Evolutionary conservation across 2,329 filamentous ascomycete species (phyloP).

Genomic region (Thelonectria discophora): DNA sequence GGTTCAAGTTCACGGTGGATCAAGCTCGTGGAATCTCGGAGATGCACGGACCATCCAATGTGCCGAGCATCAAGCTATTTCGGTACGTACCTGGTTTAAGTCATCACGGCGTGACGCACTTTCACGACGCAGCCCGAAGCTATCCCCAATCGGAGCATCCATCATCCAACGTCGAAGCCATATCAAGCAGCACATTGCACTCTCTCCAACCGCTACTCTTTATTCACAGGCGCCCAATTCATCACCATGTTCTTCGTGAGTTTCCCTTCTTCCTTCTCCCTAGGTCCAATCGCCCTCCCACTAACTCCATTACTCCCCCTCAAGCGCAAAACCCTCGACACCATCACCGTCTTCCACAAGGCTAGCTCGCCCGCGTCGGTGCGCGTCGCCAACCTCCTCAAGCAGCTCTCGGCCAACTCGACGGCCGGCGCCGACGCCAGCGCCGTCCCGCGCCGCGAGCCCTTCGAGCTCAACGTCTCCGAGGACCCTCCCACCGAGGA

Average conservation of each 20-base stretch:
- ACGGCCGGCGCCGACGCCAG: constrained; percentile 71
- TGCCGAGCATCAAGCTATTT: constrained; percentile 28
- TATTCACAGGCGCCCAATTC: not conserved
- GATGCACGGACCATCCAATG: constrained; percentile 36
- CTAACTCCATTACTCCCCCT: constrained; percentile 26
- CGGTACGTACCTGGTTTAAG: constrained; percentile 4
- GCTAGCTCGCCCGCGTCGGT: constrained; percentile 76
- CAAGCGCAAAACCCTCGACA: constrained; percentile 83
- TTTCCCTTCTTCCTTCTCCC: constrained; percentile 11
- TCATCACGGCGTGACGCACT: constrained; percentile 39
- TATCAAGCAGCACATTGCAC: constrained; percentile 7
- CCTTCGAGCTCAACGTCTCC: constrained; percentile 89
- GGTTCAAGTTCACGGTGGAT: not conserved
- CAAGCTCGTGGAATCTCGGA: not conserved
- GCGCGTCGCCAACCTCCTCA: constrained; percentile 78
- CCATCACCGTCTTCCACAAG: constrained; percentile 96
- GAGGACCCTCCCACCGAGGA: constrained; percentile 82
- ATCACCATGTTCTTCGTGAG: constrained; percentile 59
- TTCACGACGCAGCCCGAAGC: constrained; percentile 33
- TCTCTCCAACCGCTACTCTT: constrained; percentile 6
- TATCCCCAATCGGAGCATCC: constrained; percentile 40
- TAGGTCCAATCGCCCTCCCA: constrained; percentile 3
- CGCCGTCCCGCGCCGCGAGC: constrained; percentile 61
- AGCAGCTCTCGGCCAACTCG: constrained; percentile 78
- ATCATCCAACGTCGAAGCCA: constrained; percentile 37